Percentiles rank a stretch among this genome's conserved stretches.
phyloP scores from a whole-genome alignment of 1,284 basidiomycete genomes.

The Sphaerobolus stellatus region DNA sequence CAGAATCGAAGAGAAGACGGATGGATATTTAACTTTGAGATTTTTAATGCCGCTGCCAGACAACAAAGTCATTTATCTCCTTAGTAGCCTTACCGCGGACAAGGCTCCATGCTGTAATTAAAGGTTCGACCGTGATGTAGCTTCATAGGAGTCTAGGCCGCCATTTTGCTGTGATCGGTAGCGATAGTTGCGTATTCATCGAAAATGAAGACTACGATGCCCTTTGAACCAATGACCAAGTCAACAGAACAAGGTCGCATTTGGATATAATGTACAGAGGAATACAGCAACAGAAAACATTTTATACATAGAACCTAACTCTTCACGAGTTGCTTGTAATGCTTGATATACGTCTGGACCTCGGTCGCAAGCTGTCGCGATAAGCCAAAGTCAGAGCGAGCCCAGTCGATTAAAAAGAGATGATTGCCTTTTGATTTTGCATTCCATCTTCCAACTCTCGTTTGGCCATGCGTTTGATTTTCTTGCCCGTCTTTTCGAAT shows the following conservation, averaged over 20 bases:
- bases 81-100: neutral
- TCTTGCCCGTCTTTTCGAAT: slow-evolving; percentile 2
- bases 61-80: neutral
- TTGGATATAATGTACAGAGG: too few relatives aligned
- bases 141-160: neutral
- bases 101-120: neutral
- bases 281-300: neutral
- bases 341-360: slow-evolving; percentile 6
- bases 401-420: neutral
- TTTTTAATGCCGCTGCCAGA: neutral
- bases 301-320: neutral
- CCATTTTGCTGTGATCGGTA: neutral
- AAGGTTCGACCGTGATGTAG: neutral
- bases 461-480: slow-evolving; percentile 4
- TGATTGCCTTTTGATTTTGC: slow-evolving; percentile 8
- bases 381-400: neutral
- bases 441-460: slow-evolving; percentile 1
- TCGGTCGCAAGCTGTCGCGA: slow-evolving; percentile 6
- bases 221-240: neutral
- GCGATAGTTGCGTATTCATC: neutral
- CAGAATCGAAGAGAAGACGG: too few relatives aligned
- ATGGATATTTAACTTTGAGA: too few relatives aligned
- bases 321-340: slow-evolving; percentile 9
- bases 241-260: neutral
- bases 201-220: neutral